Conservation (phyloP, 768 basidiomycete species). For the Russula abietina region DNA sequence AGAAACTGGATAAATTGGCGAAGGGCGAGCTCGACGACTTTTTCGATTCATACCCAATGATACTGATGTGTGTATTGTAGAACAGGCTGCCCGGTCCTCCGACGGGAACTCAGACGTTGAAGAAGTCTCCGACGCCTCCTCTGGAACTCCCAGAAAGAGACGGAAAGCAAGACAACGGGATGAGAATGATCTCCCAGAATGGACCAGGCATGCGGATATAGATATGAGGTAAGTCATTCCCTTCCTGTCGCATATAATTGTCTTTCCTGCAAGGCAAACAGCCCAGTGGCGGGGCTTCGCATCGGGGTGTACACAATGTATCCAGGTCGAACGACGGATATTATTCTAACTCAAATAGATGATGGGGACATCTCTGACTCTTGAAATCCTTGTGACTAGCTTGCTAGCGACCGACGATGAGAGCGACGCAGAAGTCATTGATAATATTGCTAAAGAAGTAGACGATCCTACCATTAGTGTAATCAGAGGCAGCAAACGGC, state of each 20-base stretch:
- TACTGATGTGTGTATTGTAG: constrained; percentile 7
- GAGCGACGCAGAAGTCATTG: constrained; percentile 39
- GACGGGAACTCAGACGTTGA: constrained; percentile 26
- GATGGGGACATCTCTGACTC: background rate
- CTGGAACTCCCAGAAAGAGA: constrained; percentile 22
- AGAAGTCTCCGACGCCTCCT: constrained; percentile 10
- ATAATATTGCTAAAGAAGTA: constrained; percentile 23
- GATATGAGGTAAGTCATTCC: constrained; percentile 19
- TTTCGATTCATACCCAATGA: background rate
- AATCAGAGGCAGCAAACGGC: constrained; percentile 24
- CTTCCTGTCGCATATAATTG: background rate
- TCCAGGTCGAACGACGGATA: background rate
- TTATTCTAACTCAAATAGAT: background rate
- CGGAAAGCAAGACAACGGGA: constrained; percentile 18
- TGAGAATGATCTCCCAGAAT: constrained; percentile 19
- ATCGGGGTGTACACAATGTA: background rate
- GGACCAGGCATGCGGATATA: constrained; percentile 21
- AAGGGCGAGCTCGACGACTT: constrained; percentile 41
- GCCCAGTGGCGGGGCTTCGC: background rate
- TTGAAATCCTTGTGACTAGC: constrained; percentile 23
- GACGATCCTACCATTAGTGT: constrained; percentile 34
- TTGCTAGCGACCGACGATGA: constrained; percentile 43
- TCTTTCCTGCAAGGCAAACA: background rate
- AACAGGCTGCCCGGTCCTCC: constrained; percentile 11
- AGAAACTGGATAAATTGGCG: constrained; percentile 47